Conservation (phyloP, 345 rosid genomes). For the Mercurialis annua region DNA sequence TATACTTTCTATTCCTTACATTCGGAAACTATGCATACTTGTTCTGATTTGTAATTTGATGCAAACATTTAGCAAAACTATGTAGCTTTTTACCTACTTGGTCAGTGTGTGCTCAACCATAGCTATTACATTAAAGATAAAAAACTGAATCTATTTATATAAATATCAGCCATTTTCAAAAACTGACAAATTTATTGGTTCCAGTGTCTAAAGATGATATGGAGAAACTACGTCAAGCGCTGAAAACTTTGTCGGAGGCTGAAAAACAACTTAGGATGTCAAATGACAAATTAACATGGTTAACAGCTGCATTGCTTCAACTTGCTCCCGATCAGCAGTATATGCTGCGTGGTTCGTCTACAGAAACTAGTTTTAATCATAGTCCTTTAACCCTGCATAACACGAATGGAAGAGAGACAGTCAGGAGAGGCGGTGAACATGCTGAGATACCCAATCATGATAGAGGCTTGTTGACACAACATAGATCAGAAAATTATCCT, state of each 20-base stretch:
- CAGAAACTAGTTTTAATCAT: conserved; percentile 59
- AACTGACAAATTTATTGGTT: conserved; percentile 30
- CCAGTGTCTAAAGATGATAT: conserved; percentile 87
- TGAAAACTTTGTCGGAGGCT: conserved; percentile 91
- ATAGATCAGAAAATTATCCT: conserved; percentile 34
- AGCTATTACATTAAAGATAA: background rate
- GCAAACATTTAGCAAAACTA: background rate
- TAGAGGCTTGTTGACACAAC: conserved; percentile 36
- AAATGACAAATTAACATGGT: conserved; percentile 90
- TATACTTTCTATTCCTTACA: background rate
- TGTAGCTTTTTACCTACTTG: background rate
- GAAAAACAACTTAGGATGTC: conserved; percentile 93
- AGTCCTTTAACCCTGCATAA: conserved; percentile 39
- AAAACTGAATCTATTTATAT: background rate
- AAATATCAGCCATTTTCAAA: background rate
- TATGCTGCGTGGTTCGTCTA: conserved; percentile 55
- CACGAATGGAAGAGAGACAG: conserved; percentile 37
- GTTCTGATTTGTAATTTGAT: background rate
- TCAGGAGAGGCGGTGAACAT: conserved; percentile 36
- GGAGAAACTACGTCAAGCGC: conserved; percentile 91
- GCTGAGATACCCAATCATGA: conserved; percentile 26
- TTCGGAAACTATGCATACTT: background rate
- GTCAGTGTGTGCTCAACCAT: background rate
- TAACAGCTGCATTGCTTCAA: conserved; percentile 94
- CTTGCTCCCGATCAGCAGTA: conserved; percentile 98